Evolutionary conservation across 2,329 filamentous ascomycete species (phyloP), one percentile per base, ranked within the genome.

Genomic region (Spiromastix sp.): DNA sequence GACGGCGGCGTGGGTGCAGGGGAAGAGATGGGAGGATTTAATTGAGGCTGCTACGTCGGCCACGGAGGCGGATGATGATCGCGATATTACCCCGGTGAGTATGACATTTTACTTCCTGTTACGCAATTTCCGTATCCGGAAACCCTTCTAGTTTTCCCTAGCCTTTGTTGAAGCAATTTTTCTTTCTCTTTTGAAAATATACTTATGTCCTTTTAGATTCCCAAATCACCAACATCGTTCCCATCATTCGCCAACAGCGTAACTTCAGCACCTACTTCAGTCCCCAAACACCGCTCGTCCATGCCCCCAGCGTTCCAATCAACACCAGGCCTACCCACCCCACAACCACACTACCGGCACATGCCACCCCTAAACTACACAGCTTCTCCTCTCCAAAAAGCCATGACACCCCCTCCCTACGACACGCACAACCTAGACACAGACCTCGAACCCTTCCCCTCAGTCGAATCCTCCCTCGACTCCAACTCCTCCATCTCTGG

Each of bases 11-110:
- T 74, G 71, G 49, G 66, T 72, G 32, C 77, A 83, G 61, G 86
- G 85, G 45, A 93, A 91, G 64, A 74, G 89, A 50, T 96, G 89
- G 91, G 85, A 94, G 60, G 89, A 96, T 59, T 70, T 96, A 41
- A 93, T 96, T 45, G 87, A 95, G 60, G 89, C 89, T 34, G 89
- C 84, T 36, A 86, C 89, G 20, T 94, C 85, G 42, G 86, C 87
- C 18, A 93, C 85, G 3, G 87, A 93, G 63, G 89, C 81, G 50
- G 73, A 91, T 53, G 85, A 93, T 56, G 86, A 87, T 46, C 66
- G 73, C 54, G 87, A 94, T 59, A 75, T 89, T 55, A 93, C 85
- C 56, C 84, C 84, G 52, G 84, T 93, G 73, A 70, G 79, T 70
- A 48, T 41, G 38, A 40, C 32, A 36, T 48, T 12, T 21, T 31